A percentile compares a stretch with the other conserved stretches of the same genome.
Conservation (phyloP, 495 filamentous ascomycete genomes). For the Aspergillus ellipticus region DNA sequence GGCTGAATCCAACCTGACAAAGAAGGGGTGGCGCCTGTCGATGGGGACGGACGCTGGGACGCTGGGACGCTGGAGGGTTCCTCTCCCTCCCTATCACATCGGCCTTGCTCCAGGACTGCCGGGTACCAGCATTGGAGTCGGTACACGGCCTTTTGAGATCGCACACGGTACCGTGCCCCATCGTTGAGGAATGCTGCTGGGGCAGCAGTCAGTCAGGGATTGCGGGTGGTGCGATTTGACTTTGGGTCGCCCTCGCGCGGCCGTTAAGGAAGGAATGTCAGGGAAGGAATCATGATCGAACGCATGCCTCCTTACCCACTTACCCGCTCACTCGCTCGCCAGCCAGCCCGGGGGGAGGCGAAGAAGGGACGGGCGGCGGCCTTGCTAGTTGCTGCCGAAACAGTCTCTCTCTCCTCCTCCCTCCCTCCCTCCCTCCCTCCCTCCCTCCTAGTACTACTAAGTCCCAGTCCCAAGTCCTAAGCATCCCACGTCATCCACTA, state of each 20-base stretch:
- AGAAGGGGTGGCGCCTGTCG: neutral
- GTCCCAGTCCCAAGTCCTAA: no score
- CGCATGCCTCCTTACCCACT: neutral
- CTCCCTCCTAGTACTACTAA: no score
- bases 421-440: no score
- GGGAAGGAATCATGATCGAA: neutral
- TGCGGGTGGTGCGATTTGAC: neutral
- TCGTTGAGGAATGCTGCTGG: slow-evolving; percentile 16
- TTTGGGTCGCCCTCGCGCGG: slow-evolving; percentile 1
- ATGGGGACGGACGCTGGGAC: neutral
- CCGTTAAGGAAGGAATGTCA: neutral
- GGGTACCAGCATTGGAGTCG: slow-evolving; percentile 12
- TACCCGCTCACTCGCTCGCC: no score
- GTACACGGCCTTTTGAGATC: slow-evolving; percentile 8
- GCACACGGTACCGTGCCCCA: slow-evolving; percentile 13
- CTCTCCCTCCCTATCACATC: slow-evolving; percentile 10
- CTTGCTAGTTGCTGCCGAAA: no score
- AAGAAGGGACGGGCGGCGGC: no score
- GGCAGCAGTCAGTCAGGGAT: slow-evolving; percentile 1
- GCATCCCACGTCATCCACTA: slow-evolving; percentile 15
- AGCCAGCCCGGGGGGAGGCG: no score
- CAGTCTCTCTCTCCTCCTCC: neutral
- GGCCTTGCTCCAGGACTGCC: neutral
- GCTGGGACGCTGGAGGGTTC: neutral
- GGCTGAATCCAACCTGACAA: neutral